Conservation (phyloP, 108 stramenopile genomes). For the Hondaea fermentalgiana region DNA sequence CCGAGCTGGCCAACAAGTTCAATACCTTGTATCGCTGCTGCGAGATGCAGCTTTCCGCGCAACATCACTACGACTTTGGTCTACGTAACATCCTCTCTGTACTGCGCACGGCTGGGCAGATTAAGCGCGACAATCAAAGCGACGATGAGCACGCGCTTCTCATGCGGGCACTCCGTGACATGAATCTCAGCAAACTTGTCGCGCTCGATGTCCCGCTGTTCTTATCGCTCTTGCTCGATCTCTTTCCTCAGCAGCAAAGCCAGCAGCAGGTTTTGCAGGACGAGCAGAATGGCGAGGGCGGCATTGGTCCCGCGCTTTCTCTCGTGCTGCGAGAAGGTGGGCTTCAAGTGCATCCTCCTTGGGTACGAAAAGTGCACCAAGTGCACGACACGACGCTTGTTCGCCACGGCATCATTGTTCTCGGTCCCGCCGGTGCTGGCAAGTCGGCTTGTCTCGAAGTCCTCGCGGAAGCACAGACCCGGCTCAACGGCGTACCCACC, state of each 20-base stretch:
- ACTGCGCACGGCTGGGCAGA: conserved; percentile 52
- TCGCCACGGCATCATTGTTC: conserved; percentile 57
- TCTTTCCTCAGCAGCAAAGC: conserved; percentile 22
- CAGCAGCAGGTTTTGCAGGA: background rate
- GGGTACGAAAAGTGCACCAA: conserved; percentile 53
- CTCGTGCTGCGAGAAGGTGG: conserved; percentile 19
- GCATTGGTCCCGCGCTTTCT: conserved; percentile 18
- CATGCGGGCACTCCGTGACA: conserved; percentile 51
- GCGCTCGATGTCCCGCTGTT: conserved; percentile 60
- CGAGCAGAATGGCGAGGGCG: conserved; percentile 14
- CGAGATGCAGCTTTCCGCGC: conserved; percentile 53
- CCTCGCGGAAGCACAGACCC: conserved; percentile 27
- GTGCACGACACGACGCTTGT: conserved; percentile 58
- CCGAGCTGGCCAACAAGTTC: conserved; percentile 51
- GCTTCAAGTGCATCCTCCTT: conserved; percentile 38
- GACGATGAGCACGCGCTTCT: conserved; percentile 41
- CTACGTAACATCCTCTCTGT: conserved; percentile 56
- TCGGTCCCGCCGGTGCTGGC: conserved; percentile 54
- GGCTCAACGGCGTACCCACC: conserved; percentile 32
- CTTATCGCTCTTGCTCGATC: conserved; percentile 44
- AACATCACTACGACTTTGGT: conserved; percentile 62
- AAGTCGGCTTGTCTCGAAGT: conserved; percentile 40
- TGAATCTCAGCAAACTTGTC: conserved; percentile 57
- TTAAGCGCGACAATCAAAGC: conserved; percentile 45
- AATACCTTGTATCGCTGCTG: conserved; percentile 46